Conservation (phyloP, 352 stramenopile species). For the Aphanomyces invadans region DNA sequence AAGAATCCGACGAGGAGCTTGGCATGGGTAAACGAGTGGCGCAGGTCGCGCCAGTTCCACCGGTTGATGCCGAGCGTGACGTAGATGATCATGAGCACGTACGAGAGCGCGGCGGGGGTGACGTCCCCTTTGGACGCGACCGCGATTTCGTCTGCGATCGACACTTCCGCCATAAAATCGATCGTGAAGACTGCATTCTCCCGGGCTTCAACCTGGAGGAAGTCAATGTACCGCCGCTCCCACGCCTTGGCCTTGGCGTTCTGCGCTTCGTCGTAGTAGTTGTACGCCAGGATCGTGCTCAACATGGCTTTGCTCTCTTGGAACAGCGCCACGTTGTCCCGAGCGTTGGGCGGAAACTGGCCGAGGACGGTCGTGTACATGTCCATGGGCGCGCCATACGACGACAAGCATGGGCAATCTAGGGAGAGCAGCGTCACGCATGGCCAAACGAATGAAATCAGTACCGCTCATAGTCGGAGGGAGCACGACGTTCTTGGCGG, state of each 20-base stretch:
- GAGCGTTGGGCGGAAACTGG: slow-evolving; percentile 29
- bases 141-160: slow-evolving; percentile 50
- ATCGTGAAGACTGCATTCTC: slow-evolving; percentile 52
- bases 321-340: slow-evolving; percentile 33
- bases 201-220: slow-evolving; percentile 43
- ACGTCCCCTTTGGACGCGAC: slow-evolving; percentile 41
- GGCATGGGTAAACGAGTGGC: slow-evolving; percentile 27
- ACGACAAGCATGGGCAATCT: slow-evolving; percentile 56
- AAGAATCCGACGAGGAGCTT: slow-evolving; percentile 60
- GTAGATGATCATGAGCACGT: slow-evolving; percentile 62
- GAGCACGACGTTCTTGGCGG: slow-evolving; percentile 21
- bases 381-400: slow-evolving; percentile 49
- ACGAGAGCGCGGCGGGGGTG: slow-evolving; percentile 41
- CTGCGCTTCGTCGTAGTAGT: slow-evolving; percentile 34
- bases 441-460: background rate
- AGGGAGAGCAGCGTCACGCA: too few species aligned
- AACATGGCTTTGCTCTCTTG: slow-evolving; percentile 41
- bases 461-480: slow-evolving; percentile 41
- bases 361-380: slow-evolving; percentile 51
- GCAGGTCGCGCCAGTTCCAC: slow-evolving; percentile 38
- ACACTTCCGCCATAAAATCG: slow-evolving; percentile 56
- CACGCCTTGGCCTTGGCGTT: slow-evolving; percentile 49
- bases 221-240: slow-evolving; percentile 55
- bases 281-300: slow-evolving; percentile 42
- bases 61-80: slow-evolving; percentile 59